Percentiles rank a stretch among this genome's conserved stretches.
phyloP scores from a whole-genome alignment of 257 asterid species.

The Orobanche coerulescens region DNA sequence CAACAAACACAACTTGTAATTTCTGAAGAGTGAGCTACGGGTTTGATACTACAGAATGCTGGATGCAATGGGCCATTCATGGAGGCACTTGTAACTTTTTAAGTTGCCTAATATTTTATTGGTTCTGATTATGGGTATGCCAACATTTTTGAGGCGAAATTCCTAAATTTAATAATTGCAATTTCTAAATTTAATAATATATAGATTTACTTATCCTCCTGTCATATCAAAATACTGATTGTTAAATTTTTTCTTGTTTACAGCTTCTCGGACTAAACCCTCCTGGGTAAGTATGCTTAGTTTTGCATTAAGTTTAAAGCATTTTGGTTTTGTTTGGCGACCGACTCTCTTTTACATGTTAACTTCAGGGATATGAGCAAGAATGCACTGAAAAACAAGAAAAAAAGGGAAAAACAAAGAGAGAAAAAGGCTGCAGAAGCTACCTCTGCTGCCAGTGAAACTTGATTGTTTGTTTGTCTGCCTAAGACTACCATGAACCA shows the following conservation, averaged over 20 bases:
- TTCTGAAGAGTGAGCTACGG: too few species aligned
- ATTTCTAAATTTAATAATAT: neutral
- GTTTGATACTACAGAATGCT: too few species aligned
- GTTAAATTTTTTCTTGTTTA: conserved; percentile 15
- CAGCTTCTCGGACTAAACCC: conserved; percentile 77
- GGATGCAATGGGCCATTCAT: too few species aligned
- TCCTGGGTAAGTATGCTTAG: conserved; percentile 50
- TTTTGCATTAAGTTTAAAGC: neutral
- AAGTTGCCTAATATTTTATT: too few species aligned
- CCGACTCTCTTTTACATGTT: conserved; percentile 8
- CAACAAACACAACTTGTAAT: too few species aligned
- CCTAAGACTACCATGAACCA: neutral
- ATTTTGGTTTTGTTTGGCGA: neutral
- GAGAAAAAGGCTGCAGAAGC: conserved; percentile 78
- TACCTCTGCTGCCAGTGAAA: conserved; percentile 18
- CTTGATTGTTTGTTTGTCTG: conserved; percentile 8
- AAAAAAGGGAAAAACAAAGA: conserved; percentile 74
- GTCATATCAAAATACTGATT: conserved; percentile 15
- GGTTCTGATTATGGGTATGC: neutral
- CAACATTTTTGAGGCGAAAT: neutral
- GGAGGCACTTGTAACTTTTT: too few species aligned
- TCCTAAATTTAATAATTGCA: neutral
- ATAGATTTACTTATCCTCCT: neutral
- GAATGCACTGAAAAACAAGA: conserved; percentile 80
- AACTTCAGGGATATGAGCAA: conserved; percentile 69